These are phyloP conservation scores for Penicillium thymicola DNA, from an alignment of 2,329 filamentous ascomycete genomes.

Conservation along the genomic window DNA sequence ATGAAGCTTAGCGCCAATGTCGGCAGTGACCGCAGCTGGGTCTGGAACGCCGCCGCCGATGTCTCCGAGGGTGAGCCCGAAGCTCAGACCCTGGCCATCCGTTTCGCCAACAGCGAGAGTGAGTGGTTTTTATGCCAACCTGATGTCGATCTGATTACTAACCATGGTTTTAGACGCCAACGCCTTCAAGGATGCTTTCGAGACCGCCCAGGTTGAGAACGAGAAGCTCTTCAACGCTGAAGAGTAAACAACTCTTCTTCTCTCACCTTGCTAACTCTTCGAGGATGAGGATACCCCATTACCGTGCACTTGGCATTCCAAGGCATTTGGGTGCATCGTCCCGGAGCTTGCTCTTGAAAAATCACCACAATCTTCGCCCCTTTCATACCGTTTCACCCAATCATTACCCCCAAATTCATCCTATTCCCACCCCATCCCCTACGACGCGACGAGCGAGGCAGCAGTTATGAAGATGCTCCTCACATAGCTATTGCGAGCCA, in stretches of 20 bases:
- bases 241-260: constrained; percentile 30
- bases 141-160: constrained; percentile 12
- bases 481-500: constrained; percentile 26
- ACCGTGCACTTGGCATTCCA: constrained; percentile 10
- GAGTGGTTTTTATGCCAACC: constrained; percentile 41
- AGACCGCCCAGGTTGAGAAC: constrained; percentile 96
- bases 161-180: constrained; percentile 69
- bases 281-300: constrained; percentile 2
- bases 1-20: constrained; percentile 99
- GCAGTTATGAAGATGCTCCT: constrained; percentile 30
- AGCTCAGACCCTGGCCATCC: constrained; percentile 91
- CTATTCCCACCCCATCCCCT: constrained; percentile 14
- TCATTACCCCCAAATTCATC: constrained; percentile 7
- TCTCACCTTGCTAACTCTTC: not conserved
- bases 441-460: constrained; percentile 25
- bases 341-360: constrained; percentile 14
- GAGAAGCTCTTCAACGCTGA: constrained; percentile 70
- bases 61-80: constrained; percentile 98
- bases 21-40: constrained; percentile 96
- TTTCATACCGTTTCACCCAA: constrained; percentile 10
- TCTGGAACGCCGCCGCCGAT: constrained; percentile 97
- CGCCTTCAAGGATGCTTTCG: constrained; percentile 94
- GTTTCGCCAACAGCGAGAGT: constrained; percentile 98
- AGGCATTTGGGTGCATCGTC: constrained; percentile 12
- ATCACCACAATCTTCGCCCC: constrained; percentile 7